Evolutionary conservation across 1,284 basidiomycete genomes (phyloP).

Genomic region (Sutorius eximius): DNA sequence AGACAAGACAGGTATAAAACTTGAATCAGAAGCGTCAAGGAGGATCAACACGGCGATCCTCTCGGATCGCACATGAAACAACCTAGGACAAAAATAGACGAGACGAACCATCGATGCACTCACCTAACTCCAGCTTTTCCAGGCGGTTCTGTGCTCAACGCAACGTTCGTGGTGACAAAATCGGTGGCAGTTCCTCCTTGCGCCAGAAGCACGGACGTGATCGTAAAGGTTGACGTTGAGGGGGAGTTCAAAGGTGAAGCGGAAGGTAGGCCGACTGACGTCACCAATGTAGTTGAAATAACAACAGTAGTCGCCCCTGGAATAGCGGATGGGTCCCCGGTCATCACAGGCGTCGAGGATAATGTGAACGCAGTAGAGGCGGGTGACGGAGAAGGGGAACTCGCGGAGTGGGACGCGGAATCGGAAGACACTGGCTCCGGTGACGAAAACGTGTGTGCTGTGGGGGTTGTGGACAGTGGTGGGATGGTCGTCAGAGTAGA

Average conservation of each 20-base stretch:
- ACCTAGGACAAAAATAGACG: neutral
- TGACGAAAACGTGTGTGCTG: conserved; percentile 1
- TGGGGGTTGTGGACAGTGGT: neutral
- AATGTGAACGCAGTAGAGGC: neutral
- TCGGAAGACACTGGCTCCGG: neutral
- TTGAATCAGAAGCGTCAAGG: neutral
- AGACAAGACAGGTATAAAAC: conserved; percentile 3
- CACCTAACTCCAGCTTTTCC: conserved; percentile 14
- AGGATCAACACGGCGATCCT: conserved; percentile 9
- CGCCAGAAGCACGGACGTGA: conserved; percentile 22
- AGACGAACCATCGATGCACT: conserved; percentile 4
- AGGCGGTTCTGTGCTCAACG: conserved; percentile 26
- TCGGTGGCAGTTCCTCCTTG: conserved; percentile 17
- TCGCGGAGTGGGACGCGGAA: neutral
- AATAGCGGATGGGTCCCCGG: neutral
- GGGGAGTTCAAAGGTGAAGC: neutral
- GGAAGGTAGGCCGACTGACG: neutral
- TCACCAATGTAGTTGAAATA: conserved; percentile 14
- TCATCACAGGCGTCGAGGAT: neutral
- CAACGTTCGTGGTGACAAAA: conserved; percentile 23
- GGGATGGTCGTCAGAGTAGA: neutral
- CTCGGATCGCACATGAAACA: conserved; percentile 8
- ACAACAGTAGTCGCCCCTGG: conserved; percentile 10
- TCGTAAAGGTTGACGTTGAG: conserved; percentile 21
- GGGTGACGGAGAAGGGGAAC: neutral